Conservation (phyloP, 169 alveolate genomes). For the Eimeria necatrix region DNA sequence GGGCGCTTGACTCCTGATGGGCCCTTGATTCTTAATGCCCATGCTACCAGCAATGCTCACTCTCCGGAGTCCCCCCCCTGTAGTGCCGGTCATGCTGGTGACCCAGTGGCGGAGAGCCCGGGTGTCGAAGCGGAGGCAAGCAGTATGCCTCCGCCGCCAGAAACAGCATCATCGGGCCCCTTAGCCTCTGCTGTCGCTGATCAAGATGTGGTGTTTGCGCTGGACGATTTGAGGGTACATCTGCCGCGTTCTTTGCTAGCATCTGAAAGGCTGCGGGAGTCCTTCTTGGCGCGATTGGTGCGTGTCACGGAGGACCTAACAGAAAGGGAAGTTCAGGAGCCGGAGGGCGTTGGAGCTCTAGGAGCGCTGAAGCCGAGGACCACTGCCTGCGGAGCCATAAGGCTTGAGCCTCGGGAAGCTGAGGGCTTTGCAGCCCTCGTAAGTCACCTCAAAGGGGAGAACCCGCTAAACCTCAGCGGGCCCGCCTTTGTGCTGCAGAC, state of each 20-base stretch:
- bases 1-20: no score
- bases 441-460: slow-evolving; percentile 38
- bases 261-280: not conserved
- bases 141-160: not conserved
- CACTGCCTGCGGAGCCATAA: not conserved
- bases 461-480: slow-evolving; percentile 24
- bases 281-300: slow-evolving; percentile 40
- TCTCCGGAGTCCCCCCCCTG: no score
- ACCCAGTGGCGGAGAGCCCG: no score
- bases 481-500: slow-evolving; percentile 59
- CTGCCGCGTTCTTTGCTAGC: slow-evolving; percentile 8
- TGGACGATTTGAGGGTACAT: not conserved
- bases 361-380: not conserved
- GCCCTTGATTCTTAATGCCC: no score
- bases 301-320: not conserved
- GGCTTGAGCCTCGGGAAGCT: slow-evolving; percentile 44
- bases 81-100: no score
- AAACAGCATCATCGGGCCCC: not conserved
- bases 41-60: no score
- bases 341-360: no score
- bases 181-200: not conserved
- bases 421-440: slow-evolving; percentile 61
- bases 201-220: slow-evolving; percentile 34
- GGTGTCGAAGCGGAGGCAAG: not conserved
- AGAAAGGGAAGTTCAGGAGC: not conserved